phyloP scores from a whole-genome alignment of 768 basidiomycete genomes.

The Boletus huronensis region DNA sequence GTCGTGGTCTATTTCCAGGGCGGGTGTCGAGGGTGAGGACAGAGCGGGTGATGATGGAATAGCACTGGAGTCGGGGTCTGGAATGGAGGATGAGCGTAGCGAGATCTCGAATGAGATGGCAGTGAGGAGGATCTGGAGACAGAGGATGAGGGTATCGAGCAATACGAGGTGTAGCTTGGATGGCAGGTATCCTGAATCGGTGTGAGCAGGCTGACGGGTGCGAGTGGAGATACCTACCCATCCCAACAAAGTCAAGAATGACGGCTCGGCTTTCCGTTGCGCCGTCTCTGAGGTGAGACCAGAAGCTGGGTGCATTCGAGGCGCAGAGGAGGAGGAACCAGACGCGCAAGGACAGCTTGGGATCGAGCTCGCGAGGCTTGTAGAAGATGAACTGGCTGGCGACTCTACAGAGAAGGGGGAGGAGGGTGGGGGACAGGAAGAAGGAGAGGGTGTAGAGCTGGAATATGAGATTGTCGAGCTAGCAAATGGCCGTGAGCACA shows the following conservation, averaged over 20 bases:
- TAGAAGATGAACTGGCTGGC: slow-evolving; percentile 62
- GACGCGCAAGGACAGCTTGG: slow-evolving; percentile 62
- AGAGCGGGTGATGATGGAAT: slow-evolving; percentile 25
- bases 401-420: slow-evolving; percentile 40
- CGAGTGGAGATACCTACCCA: slow-evolving; percentile 46
- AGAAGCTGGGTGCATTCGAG: slow-evolving; percentile 58
- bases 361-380: slow-evolving; percentile 64
- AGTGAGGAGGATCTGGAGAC: slow-evolving; percentile 62
- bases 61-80: slow-evolving; percentile 39
- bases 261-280: slow-evolving; percentile 56
- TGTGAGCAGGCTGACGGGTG: slow-evolving; percentile 8
- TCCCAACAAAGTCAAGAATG: slow-evolving; percentile 76
- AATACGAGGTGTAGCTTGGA: slow-evolving; percentile 61
- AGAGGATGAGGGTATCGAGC: slow-evolving; percentile 65
- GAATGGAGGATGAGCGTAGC: slow-evolving; percentile 37
- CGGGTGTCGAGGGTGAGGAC: slow-evolving; percentile 19
- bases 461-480: slow-evolving; percentile 72
- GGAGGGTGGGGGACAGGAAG: slow-evolving; percentile 66
- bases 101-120: slow-evolving; percentile 66
- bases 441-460: slow-evolving; percentile 75
- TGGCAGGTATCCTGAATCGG: slow-evolving; percentile 49
- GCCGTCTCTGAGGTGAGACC: slow-evolving; percentile 54
- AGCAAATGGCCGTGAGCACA: slow-evolving; percentile 9
- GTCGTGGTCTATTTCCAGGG: slow-evolving; percentile 23
- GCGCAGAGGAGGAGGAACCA: slow-evolving; percentile 58